phyloP scores from a whole-genome alignment of 2,329 filamentous ascomycete genomes.

The Fusarium sp. region DNA sequence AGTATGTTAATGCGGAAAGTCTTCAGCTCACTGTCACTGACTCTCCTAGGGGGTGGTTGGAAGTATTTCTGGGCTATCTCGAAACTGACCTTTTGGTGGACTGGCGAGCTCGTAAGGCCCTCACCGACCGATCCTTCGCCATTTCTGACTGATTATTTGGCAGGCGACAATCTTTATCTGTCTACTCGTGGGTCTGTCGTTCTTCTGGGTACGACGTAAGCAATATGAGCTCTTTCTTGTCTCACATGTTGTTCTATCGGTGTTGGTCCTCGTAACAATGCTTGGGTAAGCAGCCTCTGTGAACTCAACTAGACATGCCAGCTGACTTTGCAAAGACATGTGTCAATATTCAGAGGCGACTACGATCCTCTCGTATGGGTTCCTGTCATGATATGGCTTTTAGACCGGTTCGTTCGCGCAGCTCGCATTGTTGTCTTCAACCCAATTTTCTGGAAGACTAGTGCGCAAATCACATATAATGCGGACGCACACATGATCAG shows the following conservation, averaged over 20 bases:
- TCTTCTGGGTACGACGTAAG: constrained; percentile 63
- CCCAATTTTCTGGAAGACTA: constrained; percentile 6
- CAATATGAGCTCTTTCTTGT: constrained; percentile 65
- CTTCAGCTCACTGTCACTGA: constrained; percentile 42
- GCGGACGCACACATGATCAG: constrained; percentile 57
- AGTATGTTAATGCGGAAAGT: constrained; percentile 31
- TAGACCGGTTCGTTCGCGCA: neutral
- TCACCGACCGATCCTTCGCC: rapidly evolving
- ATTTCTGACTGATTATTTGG: neutral
- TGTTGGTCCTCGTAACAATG: constrained; percentile 63
- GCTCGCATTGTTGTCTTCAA: constrained; percentile 1
- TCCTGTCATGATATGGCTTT: neutral
- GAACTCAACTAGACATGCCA: rapidly evolving
- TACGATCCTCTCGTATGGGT: constrained; percentile 54
- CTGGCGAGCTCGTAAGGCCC: constrained; percentile 58
- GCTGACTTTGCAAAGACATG: constrained; percentile 52
- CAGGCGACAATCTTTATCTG: constrained; percentile 61
- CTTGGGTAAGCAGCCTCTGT: constrained; percentile 56
- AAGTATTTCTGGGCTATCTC: constrained; percentile 51
- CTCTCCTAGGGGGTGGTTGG: constrained; percentile 54
- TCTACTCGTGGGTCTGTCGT: constrained; percentile 59
- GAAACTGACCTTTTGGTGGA: constrained; percentile 61
- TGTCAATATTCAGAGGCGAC: constrained; percentile 63
- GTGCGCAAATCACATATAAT: neutral
- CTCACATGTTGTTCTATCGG: constrained; percentile 63